These are phyloP conservation scores for Hydrangea macrophylla DNA, from an alignment of 148 eudicot genomes.

Conservation along the genomic window DNA sequence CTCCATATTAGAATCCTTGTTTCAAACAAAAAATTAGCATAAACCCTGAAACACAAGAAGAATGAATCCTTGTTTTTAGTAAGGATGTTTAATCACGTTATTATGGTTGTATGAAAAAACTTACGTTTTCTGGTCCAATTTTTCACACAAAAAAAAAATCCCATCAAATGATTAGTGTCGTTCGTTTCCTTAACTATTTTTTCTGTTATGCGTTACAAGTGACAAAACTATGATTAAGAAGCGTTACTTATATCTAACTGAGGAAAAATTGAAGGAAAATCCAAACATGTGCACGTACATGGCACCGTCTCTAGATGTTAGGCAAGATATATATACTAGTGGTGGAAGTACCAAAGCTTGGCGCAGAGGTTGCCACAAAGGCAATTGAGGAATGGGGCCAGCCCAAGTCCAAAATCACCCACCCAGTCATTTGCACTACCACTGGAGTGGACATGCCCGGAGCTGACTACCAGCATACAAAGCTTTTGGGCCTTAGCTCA, in stretches of 20 bases:
- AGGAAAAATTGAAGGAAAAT: slow-evolving; percentile 24
- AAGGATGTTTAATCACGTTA: too few species aligned
- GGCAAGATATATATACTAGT: slow-evolving; percentile 32
- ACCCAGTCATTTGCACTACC: slow-evolving; percentile 30
- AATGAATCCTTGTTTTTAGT: too few species aligned
- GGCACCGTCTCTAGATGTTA: slow-evolving; percentile 22
- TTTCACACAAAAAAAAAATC: too few species aligned
- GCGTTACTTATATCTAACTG: slow-evolving; percentile 23
- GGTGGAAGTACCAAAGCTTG: slow-evolving; percentile 18
- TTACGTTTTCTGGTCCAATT: too few species aligned
- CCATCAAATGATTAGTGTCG: too few species aligned
- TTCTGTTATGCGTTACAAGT: slow-evolving; percentile 8
- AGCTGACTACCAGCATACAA: slow-evolving; percentile 28
- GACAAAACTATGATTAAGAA: slow-evolving; percentile 28
- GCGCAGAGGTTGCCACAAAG: slow-evolving; percentile 18
- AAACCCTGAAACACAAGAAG: too few species aligned
- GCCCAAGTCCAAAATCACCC: slow-evolving; percentile 31
- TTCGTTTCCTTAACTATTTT: too few species aligned
- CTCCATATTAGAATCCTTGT: too few species aligned
- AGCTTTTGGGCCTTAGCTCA: slow-evolving; percentile 26
- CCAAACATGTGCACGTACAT: slow-evolving; percentile 18
- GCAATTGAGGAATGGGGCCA: slow-evolving; percentile 28
- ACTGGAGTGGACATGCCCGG: slow-evolving; percentile 30
- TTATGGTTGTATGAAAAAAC: too few species aligned
- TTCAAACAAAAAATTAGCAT: too few species aligned